Percentiles rank a stretch among this genome's conserved stretches.
Conservation (phyloP, 2,329 filamentous ascomycete species). For the Bipolaris bicolor region DNA sequence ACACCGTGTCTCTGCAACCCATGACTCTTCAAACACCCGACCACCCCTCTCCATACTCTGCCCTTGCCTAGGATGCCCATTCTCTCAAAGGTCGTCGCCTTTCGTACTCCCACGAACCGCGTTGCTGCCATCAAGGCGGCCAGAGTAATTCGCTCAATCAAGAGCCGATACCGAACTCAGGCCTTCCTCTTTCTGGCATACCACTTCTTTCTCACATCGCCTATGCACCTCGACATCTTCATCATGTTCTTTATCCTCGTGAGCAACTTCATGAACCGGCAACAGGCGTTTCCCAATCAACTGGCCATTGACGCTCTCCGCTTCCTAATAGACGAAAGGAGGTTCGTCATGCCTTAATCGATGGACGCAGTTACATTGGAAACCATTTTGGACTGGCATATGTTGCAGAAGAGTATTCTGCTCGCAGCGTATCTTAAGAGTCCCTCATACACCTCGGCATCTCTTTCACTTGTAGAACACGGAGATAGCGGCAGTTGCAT, state of each 20-base stretch:
- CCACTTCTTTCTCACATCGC: conserved; percentile 43
- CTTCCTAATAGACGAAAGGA: conserved; percentile 36
- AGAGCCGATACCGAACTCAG: conserved; percentile 38
- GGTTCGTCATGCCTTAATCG: conserved; percentile 31
- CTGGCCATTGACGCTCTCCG: conserved; percentile 34
- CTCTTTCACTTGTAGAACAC: conserved; percentile 13
- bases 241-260: conserved; percentile 45
- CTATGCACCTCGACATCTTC: conserved; percentile 41
- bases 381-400: neutral
- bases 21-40: conserved; percentile 4
- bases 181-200: conserved; percentile 43
- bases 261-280: conserved; percentile 46
- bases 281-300: conserved; percentile 37
- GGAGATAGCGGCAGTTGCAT: conserved; percentile 26
- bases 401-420: neutral
- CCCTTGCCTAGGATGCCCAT: conserved; percentile 20
- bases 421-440: neutral
- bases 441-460: neutral
- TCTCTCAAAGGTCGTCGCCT: conserved; percentile 23
- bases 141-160: conserved; percentile 38
- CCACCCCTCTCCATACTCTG: neutral
- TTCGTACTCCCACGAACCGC: conserved; percentile 19
- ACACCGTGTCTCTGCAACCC: conserved; percentile 7
- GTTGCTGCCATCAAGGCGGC: conserved; percentile 31
- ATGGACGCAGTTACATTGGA: no score